Base-by-base conservation (phyloP, 306 rosid species). In the Gynostemma pentaphyllum region DNA sequence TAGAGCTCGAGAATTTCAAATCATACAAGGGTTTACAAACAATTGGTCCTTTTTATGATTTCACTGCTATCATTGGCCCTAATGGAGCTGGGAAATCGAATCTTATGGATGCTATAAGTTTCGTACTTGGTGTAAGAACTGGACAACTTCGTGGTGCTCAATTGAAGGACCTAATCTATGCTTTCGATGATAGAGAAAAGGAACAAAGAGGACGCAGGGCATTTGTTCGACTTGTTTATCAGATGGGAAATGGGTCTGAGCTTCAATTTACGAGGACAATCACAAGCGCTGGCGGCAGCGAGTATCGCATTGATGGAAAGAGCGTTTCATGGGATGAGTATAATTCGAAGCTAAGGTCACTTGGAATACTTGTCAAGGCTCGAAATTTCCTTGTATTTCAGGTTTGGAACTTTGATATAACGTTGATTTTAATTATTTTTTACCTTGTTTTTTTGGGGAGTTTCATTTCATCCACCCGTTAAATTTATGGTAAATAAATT, bases 81-180 rank as follows among this genome's bases (percentile, higher is more conserved):
- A 94, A 94, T 49, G 99, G 99, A 3, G 78, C 99, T 37, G 99
- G 99, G 19, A 94, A 94, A 66, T 94, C 99, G 16, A 94, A 94
- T 70, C 99, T 94, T 52, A 94, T 94, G 99, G 99, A 94, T 69
- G 99, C 99, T 7, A 92, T 94, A 23, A 94, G 99, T 78, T 94
- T 94, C 78, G 99, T 94, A 16, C 95, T 94, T 10, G 99, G 99
- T 7, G 95, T 94, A n/a, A 77, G 95, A 66, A 71, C 94, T 11
- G 97, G 95, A 10, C 96, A 94, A 45, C 89, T 94, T 27, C 99
- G 99, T n/a, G 99, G 99, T 14, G 90, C 99, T 2, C 97, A 94
- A 45, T 73, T 94, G 45, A 88, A 85, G 84, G 99, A 94, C 76
- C 81, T 94, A 66, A 94, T 94, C 54, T 94, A 88, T 65, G 97